phyloP scores from a whole-genome alignment of 176 grass and related monocot genomes.

The Cenchrus americanus region DNA sequence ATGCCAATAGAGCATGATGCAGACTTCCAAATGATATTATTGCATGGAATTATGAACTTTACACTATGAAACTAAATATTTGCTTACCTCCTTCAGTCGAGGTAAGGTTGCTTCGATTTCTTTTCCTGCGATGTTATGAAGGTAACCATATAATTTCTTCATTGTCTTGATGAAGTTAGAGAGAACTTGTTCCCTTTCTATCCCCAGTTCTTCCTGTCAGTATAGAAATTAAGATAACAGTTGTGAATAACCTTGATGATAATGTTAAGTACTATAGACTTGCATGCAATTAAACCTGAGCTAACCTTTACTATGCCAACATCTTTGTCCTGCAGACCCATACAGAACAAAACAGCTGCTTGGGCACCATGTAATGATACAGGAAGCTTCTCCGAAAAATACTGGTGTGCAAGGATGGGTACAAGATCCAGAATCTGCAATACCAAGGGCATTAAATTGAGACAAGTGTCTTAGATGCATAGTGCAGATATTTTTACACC shows the following conservation, averaged over 20 bases:
- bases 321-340: slow-evolving; percentile 92
- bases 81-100: slow-evolving; percentile 80
- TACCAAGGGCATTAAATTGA: background rate
- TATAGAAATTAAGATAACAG: slow-evolving; percentile 30
- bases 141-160: slow-evolving; percentile 76
- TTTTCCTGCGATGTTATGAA: slow-evolving; percentile 66
- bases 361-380: slow-evolving; percentile 71
- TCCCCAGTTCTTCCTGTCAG: slow-evolving; percentile 77
- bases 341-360: slow-evolving; percentile 84
- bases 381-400: slow-evolving; percentile 91
- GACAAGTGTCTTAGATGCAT: slow-evolving; percentile 5
- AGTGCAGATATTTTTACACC: background rate
- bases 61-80: slow-evolving; percentile 6
- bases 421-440: slow-evolving; percentile 95
- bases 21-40: background rate
- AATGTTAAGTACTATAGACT: slow-evolving; percentile 12
- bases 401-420: slow-evolving; percentile 79
- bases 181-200: slow-evolving; percentile 92
- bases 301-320: slow-evolving; percentile 72
- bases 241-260: background rate
- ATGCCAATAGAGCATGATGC: slow-evolving; percentile 5
- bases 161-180: slow-evolving; percentile 93
- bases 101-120: slow-evolving; percentile 80
- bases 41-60: background rate
- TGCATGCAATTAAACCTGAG: slow-evolving; percentile 18